Base-by-base conservation (phyloP, 306 rosid species). In the Quercus aquifolioides region DNA sequence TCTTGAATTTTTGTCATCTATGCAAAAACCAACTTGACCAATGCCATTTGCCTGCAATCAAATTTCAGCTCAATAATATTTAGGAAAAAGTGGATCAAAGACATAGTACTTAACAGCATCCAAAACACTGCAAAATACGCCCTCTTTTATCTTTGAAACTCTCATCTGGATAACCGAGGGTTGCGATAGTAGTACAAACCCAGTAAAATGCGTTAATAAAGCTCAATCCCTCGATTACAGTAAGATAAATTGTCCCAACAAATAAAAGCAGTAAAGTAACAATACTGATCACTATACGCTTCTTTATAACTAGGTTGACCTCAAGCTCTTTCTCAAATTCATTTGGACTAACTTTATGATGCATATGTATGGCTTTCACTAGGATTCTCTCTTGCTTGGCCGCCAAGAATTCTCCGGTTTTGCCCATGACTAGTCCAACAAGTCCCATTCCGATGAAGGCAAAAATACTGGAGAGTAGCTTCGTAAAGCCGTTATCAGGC, bases 111-210 rank as follows among this genome's bases (percentile, higher is more conserved):
- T n/a, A 84, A 71, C 80, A 91, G 77, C 69, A 95, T 89, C 99
- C 98, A 95, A 84, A 19, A 87, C 23, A 46, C 99, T 89, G 98
- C 98, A 95, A 84, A 19, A 87, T 28, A 46, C 99, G 94, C 26
- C 98, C 98, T 70, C 81, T 73, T 78, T 71, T 73, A 43, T 92
- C 91, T 20, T 95, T 90, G 89, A 95, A 95, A 85, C 96, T 92
- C 81, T 87, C 82, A 82, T 95, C 99, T 25, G 97, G 98, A 85
- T 67, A 67, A 17, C 72, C 72, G 26, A 31, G 51, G 72, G 72
- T 67, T 10, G 72, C 33, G 26, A 67, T 67, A 8, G 71, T 8
- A 33, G 35, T 23, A 67, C n/a, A 33, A 67, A 67, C 17, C 72
- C 72, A 19, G 52, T 19, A 67, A 19, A 33, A 33, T 67, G 72